These are phyloP conservation scores for Globisporangium alternatum DNA, from an alignment of 352 stramenopile genomes.

Conservation along the genomic window DNA sequence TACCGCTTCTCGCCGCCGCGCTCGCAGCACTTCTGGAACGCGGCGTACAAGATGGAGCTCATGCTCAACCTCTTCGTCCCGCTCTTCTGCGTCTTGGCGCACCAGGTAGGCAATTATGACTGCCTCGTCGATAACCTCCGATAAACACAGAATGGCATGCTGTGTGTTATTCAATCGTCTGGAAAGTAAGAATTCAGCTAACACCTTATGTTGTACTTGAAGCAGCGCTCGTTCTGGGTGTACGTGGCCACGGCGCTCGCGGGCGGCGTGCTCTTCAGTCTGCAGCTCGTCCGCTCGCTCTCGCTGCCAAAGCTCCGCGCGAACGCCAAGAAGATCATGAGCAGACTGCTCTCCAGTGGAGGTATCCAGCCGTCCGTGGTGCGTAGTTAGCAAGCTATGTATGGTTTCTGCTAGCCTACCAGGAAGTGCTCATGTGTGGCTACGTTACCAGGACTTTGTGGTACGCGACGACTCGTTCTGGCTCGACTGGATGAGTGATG, in stretches of 20 bases:
- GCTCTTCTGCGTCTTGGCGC: slow-evolving; percentile 75
- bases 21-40: slow-evolving; percentile 77
- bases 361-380: slow-evolving; percentile 59
- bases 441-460: slow-evolving; percentile 57
- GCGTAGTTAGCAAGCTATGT: slow-evolving; percentile 3
- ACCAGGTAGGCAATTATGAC: slow-evolving; percentile 49
- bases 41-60: slow-evolving; percentile 78
- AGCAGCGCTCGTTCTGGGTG: slow-evolving; percentile 75
- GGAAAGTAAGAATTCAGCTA: no score
- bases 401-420: not conserved
- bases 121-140: slow-evolving; percentile 5
- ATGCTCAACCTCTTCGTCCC: slow-evolving; percentile 74
- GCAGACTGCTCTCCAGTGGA: slow-evolving; percentile 53
- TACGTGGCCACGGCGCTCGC: slow-evolving; percentile 65
- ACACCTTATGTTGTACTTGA: no score
- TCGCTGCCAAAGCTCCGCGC: slow-evolving; percentile 57
- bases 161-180: not conserved
- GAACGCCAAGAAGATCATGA: slow-evolving; percentile 78
- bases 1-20: slow-evolving; percentile 72
- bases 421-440: not conserved
- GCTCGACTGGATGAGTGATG: slow-evolving; percentile 87
- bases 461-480: slow-evolving; percentile 78
- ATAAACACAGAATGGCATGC: not conserved
- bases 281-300: slow-evolving; percentile 76
- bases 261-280: slow-evolving; percentile 47